Base-by-base conservation (phyloP, 225 moss, liverwort and hornwort species). In the Marchantia polymorpha region DNA sequence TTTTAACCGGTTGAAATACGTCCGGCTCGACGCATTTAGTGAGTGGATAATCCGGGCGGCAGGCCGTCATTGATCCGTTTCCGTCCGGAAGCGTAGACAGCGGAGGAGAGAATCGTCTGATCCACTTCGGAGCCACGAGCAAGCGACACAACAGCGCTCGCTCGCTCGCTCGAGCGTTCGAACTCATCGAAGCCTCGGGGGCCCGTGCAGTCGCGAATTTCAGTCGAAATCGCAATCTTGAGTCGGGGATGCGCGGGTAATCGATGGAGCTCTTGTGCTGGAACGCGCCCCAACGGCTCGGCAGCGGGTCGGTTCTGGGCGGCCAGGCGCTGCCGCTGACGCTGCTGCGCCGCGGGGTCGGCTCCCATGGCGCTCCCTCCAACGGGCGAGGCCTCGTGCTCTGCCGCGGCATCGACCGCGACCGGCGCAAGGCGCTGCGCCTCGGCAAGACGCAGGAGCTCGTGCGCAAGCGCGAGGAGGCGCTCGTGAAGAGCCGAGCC, bases 401-500 rank as follows among this genome's bases (percentile, higher is more conserved):
- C 13, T 77, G 64, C 29, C 64, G 49, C 27, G 64, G 47, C 27
- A n/a, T 49, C 50, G 23, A 46, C 14, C 64, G 27, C 16, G 77
- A 77, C 49, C 30, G 77, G 20, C 63, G 77, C 48, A 77, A 77
- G 51, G 63, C 77, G 6, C 64, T 50, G 64, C 49, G 77, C 19
- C 2, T n/a, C 16, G 83, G 82, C 7, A 72, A 29, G 80, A n/a
- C 60, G 9, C 83, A 81, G 64, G 69, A 81, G 61, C 67, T 69
- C 27, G 81, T 23, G 17, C 20, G 56, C 8, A 81, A 75, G 49
- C 79, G 81, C 61, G 83, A 83, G 81, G 83, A 81, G 16, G 75
- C 78, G 61, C 78, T 83, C 48, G 52, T 81, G 46, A 86, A 78
- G 52, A 86, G 86, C 75, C 78, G 83, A 81, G 51, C 66, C 27